Base-by-base conservation (phyloP, 2,329 filamentous ascomycete genomes). In the Talaromyces sp. region DNA sequence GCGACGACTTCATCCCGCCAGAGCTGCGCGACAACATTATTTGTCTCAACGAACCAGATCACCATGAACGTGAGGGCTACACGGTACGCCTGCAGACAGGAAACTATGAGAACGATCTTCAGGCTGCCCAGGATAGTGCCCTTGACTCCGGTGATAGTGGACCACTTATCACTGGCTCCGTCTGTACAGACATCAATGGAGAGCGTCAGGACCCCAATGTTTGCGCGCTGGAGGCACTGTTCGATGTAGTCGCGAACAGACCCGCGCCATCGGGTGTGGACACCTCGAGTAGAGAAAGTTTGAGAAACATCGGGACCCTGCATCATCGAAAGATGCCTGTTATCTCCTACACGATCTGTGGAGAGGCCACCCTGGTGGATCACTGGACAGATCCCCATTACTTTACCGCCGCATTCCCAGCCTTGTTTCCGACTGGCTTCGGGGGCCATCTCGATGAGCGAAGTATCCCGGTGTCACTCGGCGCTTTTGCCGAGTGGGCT, bases 391-490 rank as follows among this genome's bases (percentile, higher is more conserved):
- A 35, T 35, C 33, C 33, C 13, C 13, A 14, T 14, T 35, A 35
- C 16, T 35, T 35, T 35, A 35, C 13, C 6, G 8, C 13, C 13
- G 13, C 33, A 35, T 35, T 54, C 16, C 47, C 47, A 14, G 43
- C 51, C 10, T 20, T 54, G 5, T 54, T 50, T 17, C 51, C 51
- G 6, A 27, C 4, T 1, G 51, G 51, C 22, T 14, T 30, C 29
- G 41, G 51, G 3, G 46, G 51, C 2, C 51, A 54, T 32, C 27
- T 49, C 2, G 51, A 54, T 14, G 30, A 47, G 4, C 41, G 42
- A 22, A 1, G 3, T 29, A 13, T 50, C 17, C 1, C 32, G 16
- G 47, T 54, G 1, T 54, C 51, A 2, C 27, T 54, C 11, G 17
- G 14, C 16, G 24, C 47, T 43, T 39, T 54, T 24, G 47, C 51